Conservation (phyloP, 305 asterid genomes). For the Fraxinus velutina region DNA sequence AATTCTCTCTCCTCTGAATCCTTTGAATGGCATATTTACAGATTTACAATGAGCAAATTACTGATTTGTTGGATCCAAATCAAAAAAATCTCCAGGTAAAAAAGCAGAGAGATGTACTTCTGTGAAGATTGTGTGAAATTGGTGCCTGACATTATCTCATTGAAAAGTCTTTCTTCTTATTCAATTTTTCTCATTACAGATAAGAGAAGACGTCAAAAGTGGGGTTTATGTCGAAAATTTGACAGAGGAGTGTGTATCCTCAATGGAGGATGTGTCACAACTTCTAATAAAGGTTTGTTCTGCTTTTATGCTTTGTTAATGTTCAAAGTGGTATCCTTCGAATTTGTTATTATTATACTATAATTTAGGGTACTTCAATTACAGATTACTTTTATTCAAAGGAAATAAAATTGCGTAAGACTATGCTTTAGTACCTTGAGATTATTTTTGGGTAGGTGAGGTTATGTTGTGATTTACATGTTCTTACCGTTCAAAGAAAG, state of each 20-base stretch:
- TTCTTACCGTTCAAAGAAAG: neutral
- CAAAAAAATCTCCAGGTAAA: slow-evolving; percentile 88
- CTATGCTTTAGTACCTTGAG: neutral
- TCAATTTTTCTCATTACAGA: slow-evolving; percentile 44
- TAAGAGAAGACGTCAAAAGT: slow-evolving; percentile 86
- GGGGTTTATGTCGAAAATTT: slow-evolving; percentile 94
- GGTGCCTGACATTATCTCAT: neutral
- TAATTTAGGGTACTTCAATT: neutral
- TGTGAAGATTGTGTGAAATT: neutral
- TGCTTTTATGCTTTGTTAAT: slow-evolving; percentile 11
- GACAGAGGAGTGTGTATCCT: slow-evolving; percentile 80
- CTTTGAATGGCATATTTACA: slow-evolving; percentile 31
- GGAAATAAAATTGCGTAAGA: neutral
- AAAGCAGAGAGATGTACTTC: neutral
- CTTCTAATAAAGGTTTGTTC: slow-evolving; percentile 76
- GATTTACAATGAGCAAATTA: slow-evolving; percentile 35
- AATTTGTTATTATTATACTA: too few relatives aligned
- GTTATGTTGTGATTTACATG: neutral
- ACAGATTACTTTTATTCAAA: neutral
- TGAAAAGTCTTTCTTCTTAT: neutral
- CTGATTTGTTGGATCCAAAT: slow-evolving; percentile 90
- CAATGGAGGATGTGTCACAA: slow-evolving; percentile 81
- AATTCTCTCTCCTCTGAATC: slow-evolving; percentile 4
- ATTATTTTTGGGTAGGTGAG: neutral
- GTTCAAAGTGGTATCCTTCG: neutral